A percentile compares a stretch with the other conserved stretches of the same genome.
These are phyloP conservation scores for Globomyces pollinis-pini DNA, from an alignment of 192 early-diverging fungal species.

Conservation along the genomic window DNA sequence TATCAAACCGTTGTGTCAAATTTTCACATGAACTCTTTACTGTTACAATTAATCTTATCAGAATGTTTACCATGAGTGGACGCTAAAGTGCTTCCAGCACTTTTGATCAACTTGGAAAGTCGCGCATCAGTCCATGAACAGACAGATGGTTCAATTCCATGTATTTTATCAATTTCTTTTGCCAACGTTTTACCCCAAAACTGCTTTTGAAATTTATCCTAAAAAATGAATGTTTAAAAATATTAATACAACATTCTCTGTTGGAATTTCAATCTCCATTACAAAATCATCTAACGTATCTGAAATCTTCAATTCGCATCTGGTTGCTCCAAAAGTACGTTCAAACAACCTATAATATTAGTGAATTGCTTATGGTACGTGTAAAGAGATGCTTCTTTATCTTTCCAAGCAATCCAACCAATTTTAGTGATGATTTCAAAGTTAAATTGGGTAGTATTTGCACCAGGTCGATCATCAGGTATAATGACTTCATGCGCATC, in stretches of 20 bases:
- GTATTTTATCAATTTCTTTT: conserved; percentile 34
- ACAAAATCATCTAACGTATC: conserved; percentile 35
- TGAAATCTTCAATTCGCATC: conserved; percentile 34
- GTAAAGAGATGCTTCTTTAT: conserved; percentile 34
- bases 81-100: conserved; percentile 26
- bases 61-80: conserved; percentile 17
- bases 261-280: conserved; percentile 43
- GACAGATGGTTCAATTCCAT: conserved; percentile 26
- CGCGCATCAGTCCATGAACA: conserved; percentile 14
- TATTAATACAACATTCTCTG: conserved; percentile 20
- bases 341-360: conserved; percentile 32
- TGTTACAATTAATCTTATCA: background rate
- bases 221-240: background rate
- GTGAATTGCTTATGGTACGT: conserved; percentile 5
- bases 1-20: conserved; percentile 21
- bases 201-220: conserved; percentile 38
- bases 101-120: conserved; percentile 26
- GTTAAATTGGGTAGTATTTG: conserved; percentile 35
- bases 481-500: no score
- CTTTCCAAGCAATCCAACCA: conserved; percentile 49
- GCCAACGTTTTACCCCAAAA: conserved; percentile 28
- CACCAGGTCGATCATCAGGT: no score
- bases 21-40: conserved; percentile 24
- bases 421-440: conserved; percentile 31
- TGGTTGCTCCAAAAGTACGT: conserved; percentile 33